phyloP scores from a whole-genome alignment of 257 asterid genomes.

The Cinchona pubescens region DNA sequence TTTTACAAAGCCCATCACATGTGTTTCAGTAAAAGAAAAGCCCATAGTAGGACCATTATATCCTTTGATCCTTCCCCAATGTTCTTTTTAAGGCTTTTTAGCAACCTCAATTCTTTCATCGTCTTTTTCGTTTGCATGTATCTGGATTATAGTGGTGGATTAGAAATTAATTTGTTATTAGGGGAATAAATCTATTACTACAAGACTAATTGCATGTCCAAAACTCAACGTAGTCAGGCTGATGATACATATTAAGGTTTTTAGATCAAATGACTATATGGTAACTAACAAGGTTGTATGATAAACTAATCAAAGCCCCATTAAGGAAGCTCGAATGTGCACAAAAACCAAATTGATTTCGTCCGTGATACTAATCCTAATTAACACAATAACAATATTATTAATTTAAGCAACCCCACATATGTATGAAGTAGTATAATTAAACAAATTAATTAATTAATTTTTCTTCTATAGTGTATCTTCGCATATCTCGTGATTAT shows the following conservation, averaged over 20 bases:
- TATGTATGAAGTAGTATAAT: not conserved
- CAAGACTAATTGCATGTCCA: no score
- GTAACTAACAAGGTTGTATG: no score
- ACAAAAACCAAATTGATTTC: not conserved
- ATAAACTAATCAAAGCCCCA: not conserved
- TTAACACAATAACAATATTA: no score
- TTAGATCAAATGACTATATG: no score
- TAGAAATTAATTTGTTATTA: not conserved
- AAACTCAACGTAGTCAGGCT: not conserved
- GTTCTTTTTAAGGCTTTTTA: not conserved
- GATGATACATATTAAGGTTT: not conserved
- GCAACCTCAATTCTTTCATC: not conserved
- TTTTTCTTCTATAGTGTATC: no score
- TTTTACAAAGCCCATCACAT: constrained; percentile 36
- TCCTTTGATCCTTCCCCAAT: not conserved
- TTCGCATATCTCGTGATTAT: no score
- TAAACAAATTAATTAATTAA: no score
- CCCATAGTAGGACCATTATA: constrained; percentile 28
- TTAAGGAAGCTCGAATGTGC: not conserved
- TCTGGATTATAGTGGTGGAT: not conserved
- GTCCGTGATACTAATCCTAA: not conserved
- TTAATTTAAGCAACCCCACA: not conserved
- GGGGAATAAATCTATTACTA: not conserved
- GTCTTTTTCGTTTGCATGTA: not conserved
- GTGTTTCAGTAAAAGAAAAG: constrained; percentile 17